Conservation (phyloP, 345 rosid species). For the Isatis tinctoria region DNA sequence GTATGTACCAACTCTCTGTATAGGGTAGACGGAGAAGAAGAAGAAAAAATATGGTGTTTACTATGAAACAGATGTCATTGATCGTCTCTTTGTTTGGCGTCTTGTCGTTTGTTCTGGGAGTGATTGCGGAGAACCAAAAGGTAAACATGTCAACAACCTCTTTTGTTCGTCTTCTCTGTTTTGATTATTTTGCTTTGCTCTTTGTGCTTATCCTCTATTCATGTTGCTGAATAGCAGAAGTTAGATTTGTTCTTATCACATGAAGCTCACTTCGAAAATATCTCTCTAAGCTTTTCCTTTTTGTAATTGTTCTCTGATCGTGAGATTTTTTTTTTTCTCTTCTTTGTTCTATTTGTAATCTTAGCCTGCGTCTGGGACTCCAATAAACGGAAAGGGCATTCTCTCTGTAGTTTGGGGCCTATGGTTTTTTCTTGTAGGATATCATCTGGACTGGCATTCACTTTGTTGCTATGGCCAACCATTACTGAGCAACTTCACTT, state of each 20-base stretch:
- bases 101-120: slow-evolving; percentile 64
- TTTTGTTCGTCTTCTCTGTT: not conserved
- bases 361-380: no score
- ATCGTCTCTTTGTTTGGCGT: slow-evolving; percentile 51
- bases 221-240: not conserved
- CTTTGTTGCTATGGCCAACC: no score
- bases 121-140: slow-evolving; percentile 82
- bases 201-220: not conserved
- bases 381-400: no score
- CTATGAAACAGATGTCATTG: slow-evolving; percentile 57
- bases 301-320: no score
- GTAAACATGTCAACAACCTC: slow-evolving; percentile 10
- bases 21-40: not conserved
- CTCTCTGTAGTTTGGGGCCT: no score
- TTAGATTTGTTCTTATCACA: not conserved
- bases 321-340: no score
- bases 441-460: no score
- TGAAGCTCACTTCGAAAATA: not conserved
- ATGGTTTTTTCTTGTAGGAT: no score
- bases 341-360: no score
- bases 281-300: no score
- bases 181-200: not conserved
- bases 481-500: no score
- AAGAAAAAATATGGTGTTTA: slow-evolving; percentile 46
- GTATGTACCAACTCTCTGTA: no score